Evolutionary conservation across 2,329 filamentous ascomycete species (phyloP).

Genomic region (Phialocephala subalpina): DNA sequence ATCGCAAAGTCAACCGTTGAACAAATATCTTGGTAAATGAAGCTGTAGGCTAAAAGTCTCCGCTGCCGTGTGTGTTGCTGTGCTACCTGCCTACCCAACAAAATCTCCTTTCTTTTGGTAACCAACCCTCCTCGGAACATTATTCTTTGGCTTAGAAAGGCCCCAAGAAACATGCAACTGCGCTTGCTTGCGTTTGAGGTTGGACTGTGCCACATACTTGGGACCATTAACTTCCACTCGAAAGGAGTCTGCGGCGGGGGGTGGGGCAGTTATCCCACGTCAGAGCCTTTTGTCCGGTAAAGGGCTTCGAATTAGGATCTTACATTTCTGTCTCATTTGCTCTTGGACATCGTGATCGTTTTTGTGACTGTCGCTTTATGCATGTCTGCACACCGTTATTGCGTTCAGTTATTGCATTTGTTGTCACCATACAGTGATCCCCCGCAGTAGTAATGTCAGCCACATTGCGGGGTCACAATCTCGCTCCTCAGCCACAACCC

Average conservation of each 20-base stretch:
- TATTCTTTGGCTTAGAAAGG: conserved; percentile 3
- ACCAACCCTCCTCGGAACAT: conserved; percentile 5
- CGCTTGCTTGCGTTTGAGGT: conserved; percentile 9
- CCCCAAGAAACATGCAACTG: background rate
- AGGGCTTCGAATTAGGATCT: background rate
- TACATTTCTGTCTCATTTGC: background rate
- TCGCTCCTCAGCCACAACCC: conserved; percentile 3
- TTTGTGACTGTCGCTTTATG: background rate
- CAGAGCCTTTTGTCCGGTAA: background rate
- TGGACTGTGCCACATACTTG: conserved; percentile 1
- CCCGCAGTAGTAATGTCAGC: background rate
- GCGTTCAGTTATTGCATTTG: background rate
- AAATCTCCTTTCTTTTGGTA: background rate
- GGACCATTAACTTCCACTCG: background rate
- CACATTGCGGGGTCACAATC: conserved; percentile 3
- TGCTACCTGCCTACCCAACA: no score
- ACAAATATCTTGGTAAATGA: conserved; percentile 27
- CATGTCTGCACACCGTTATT: conserved; percentile 4
- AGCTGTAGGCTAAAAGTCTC: conserved; percentile 20
- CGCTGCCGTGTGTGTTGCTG: conserved; percentile 11
- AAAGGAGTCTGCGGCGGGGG: background rate
- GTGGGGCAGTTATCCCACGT: conserved; percentile 9
- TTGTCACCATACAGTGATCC: background rate
- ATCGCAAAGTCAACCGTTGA: conserved; percentile 27
- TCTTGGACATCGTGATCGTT: background rate